phyloP scores from a whole-genome alignment of 441 rosid genomes.

The Arabidopsis hybrid region DNA sequence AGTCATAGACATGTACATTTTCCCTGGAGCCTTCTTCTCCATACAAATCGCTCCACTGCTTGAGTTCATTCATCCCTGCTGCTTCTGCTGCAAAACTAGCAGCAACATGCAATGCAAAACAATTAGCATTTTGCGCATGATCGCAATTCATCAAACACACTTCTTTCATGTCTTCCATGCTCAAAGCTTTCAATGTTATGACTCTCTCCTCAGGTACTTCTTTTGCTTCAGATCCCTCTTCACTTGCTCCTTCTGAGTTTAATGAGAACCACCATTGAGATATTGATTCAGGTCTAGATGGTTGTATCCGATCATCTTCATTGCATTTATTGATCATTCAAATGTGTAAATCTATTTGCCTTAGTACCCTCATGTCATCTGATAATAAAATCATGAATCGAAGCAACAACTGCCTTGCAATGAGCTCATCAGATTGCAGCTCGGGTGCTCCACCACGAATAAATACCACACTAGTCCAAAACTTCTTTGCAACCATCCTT shows the following conservation, averaged over 20 bases:
- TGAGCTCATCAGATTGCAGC: slow-evolving; percentile 17
- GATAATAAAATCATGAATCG: slow-evolving; percentile 10
- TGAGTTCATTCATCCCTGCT: slow-evolving; percentile 74
- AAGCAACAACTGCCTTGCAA: slow-evolving; percentile 16
- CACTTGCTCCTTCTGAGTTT: slow-evolving; percentile 51
- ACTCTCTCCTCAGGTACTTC: slow-evolving; percentile 59
- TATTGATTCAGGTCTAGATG: slow-evolving; percentile 7
- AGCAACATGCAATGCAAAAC: slow-evolving; percentile 65
- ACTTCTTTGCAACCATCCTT: slow-evolving; percentile 8
- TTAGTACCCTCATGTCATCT: background rate
- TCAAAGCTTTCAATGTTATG: slow-evolving; percentile 71
- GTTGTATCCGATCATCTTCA: slow-evolving; percentile 14
- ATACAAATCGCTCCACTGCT: slow-evolving; percentile 82
- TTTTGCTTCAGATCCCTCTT: slow-evolving; percentile 52
- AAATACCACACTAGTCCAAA: background rate
- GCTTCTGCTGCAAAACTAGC: slow-evolving; percentile 88
- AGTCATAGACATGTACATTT: slow-evolving; percentile 82
- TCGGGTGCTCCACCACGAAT: background rate
- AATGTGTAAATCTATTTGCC: background rate
- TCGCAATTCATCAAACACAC: slow-evolving; percentile 44
- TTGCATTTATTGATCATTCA: background rate
- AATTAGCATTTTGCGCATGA: background rate
- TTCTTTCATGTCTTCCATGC: slow-evolving; percentile 88
- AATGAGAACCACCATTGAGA: slow-evolving; percentile 2
- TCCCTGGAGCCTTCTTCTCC: slow-evolving; percentile 94